Evolutionary conservation across 768 basidiomycete species (phyloP), one percentile per base, ranked within the genome.

Genomic region (Neoboletus brunneissimus): DNA sequence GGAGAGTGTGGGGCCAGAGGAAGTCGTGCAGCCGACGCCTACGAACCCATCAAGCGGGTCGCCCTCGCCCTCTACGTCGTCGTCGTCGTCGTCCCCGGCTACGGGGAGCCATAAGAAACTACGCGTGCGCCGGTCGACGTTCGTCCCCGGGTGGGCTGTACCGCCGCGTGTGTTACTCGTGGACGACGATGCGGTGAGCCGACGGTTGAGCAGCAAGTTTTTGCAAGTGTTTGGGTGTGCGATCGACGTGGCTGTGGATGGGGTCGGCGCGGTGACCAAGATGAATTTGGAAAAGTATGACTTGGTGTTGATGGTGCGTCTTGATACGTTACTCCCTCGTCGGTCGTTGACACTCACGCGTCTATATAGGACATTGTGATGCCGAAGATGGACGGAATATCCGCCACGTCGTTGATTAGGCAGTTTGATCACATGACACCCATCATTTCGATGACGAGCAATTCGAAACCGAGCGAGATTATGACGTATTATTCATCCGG

Each of bases 241-340:
- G 64, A 94, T 89, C 54, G 96, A 98, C 64, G 89, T 96, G 40
- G 96, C 94, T 2, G 91, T 94, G 37, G 94, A 98, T 69, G 96
- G 95, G 0, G 83, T 92, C 5, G 85, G 84, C 1, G 96, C 96
- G 0, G 94, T 98, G 52, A 88, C 89, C 64, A 96, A 93, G 81
- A 97, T 98, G 93, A 95, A 96, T 73, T 69, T 90, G 69, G 91
- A 91, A 65, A 94, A 94, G 77, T 98, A 97, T 70, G 96, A 98
- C 73, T 72, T 98, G 67, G 94, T 97, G 58, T 70, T 98, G 55
- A 98, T 98, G 95, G 91, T 91, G 61, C 42, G 85, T 77, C 16
- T n/a, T 2, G 15, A 52, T 38, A 43, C 48, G 3, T 15, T n/a
- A 8, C 18, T 2, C 7, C 15, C 20, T 38, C 31, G 2, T 23